Conservation (phyloP, 2,329 filamentous ascomycete genomes). For the Cadophora gregata region DNA sequence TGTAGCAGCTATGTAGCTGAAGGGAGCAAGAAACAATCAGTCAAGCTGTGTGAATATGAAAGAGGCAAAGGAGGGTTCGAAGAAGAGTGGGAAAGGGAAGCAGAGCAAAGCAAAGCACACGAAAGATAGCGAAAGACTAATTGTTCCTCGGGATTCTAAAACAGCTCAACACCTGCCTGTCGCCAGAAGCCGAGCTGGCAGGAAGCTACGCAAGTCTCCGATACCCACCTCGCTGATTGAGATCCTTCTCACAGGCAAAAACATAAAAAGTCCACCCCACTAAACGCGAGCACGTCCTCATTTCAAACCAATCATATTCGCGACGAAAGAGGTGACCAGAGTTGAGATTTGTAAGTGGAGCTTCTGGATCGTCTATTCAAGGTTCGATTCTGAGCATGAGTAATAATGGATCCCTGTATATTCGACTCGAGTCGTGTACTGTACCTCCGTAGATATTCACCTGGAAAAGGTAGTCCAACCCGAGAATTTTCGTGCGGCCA, state of each 20-base stretch:
- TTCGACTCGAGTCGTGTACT: background rate
- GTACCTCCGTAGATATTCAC: background rate
- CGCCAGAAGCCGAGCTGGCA: slow-evolving; percentile 11
- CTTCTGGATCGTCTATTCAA: background rate
- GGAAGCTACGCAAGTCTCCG: slow-evolving; percentile 14
- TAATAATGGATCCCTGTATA: no score
- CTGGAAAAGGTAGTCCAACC: background rate
- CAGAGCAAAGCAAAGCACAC: background rate
- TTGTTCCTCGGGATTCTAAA: slow-evolving; percentile 16
- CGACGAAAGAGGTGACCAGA: background rate
- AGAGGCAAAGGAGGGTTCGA: background rate
- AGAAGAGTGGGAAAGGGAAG: slow-evolving; percentile 1
- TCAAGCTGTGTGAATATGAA: background rate
- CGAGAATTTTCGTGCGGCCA: background rate
- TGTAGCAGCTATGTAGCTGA: background rate
- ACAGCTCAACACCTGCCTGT: slow-evolving; percentile 11
- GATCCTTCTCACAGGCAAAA: background rate
- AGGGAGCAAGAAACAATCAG: background rate
- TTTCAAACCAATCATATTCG: background rate
- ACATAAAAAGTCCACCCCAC: background rate
- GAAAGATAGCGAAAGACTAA: background rate
- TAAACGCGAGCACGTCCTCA: background rate
- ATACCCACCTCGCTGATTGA: background rate
- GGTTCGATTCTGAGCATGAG: no score
- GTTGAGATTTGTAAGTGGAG: slow-evolving; percentile 6